Evolutionary conservation across 2,329 filamentous ascomycete species (phyloP).

Genomic region (Clarireedia hainanense): DNA sequence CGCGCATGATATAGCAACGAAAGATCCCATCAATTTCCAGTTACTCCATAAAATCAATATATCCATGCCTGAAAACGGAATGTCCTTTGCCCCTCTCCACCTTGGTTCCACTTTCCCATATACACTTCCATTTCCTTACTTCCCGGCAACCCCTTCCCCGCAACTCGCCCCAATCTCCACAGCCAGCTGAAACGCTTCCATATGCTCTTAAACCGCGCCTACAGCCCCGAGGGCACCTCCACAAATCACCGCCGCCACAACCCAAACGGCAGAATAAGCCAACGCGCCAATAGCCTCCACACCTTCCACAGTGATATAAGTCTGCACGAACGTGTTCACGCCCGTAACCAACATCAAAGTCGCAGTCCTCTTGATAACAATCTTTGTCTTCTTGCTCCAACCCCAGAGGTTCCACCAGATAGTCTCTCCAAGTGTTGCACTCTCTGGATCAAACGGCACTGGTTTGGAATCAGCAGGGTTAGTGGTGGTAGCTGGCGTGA

Average conservation of each 20-base stretch:
- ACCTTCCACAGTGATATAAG: constrained; percentile 58
- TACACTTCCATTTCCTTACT: neutral
- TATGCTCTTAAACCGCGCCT: constrained; percentile 35
- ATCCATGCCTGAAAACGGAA: neutral
- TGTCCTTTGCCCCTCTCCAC: neutral
- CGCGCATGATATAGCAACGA: neutral
- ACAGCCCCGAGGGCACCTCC: constrained; percentile 49
- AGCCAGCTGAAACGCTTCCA: neutral
- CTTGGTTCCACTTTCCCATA: neutral
- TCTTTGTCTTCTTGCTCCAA: constrained; percentile 53
- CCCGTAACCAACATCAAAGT: constrained; percentile 50
- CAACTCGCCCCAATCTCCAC: neutral
- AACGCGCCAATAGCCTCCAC: constrained; percentile 62
- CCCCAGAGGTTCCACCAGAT: constrained; percentile 67
- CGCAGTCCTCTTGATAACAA: constrained; percentile 56
- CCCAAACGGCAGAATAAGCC: constrained; percentile 70
- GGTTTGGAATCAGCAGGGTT: constrained; percentile 42
- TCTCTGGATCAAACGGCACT: constrained; percentile 53
- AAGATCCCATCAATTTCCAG: neutral
- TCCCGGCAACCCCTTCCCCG: neutral
- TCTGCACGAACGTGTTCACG: constrained; percentile 54
- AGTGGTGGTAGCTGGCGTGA: constrained; percentile 53
- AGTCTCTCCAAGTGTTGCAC: constrained; percentile 61
- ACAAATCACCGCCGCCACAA: constrained; percentile 51
- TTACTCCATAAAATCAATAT: neutral